Base-by-base conservation (phyloP, 768 basidiomycete species). In the Mrakia frigida region DNA sequence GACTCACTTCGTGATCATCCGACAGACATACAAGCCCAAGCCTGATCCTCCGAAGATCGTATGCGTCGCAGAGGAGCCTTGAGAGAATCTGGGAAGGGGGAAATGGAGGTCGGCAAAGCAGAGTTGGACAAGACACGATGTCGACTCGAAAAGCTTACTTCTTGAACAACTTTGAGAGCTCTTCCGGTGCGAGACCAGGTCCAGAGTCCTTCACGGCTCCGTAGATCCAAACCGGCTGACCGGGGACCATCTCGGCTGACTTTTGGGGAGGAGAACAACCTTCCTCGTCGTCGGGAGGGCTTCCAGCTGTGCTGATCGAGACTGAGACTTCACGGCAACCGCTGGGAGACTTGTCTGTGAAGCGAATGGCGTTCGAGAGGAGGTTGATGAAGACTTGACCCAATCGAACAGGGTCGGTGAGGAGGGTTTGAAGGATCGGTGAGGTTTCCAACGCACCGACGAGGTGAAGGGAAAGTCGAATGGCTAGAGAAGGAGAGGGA, bases 1-100 rank as follows among this genome's bases (percentile, higher is more conserved):
- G 52, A 68, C 53, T 59, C 25, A 63, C 52, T 76, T 79, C 28
- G 79, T 79, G n/a, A 84, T 82, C 82, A 76, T 84, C 80, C 77
- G 81, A 81, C 82, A 82, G 25, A 85, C 84, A 73, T 84, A 85
- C 10, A 85, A 77, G 28, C 85, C 84, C 1, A 85, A 79, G 16
- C 85, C 85, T 23, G 79, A 80, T 3, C 83, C 82, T 33, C 80
- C 80, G 77, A 82, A 84, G 53, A 82, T 79, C 9, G 80, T 81
- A 74, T 83, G 82, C 2, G 80, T 83, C 61, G 79, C 37, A 39
- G 50, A 75, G 35, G 71, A 70, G 56, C 83, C 85, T 79, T 84
- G 85, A 63, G 80, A 83, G 81, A 85, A 85, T n/a, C 60, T 70
- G 46, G 6, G 21, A 14, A 25, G 21, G n/a, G 6, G 23, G 25